Evolutionary conservation across 2,329 filamentous ascomycete species (phyloP).

Genomic region (Tolypocladium sp.): DNA sequence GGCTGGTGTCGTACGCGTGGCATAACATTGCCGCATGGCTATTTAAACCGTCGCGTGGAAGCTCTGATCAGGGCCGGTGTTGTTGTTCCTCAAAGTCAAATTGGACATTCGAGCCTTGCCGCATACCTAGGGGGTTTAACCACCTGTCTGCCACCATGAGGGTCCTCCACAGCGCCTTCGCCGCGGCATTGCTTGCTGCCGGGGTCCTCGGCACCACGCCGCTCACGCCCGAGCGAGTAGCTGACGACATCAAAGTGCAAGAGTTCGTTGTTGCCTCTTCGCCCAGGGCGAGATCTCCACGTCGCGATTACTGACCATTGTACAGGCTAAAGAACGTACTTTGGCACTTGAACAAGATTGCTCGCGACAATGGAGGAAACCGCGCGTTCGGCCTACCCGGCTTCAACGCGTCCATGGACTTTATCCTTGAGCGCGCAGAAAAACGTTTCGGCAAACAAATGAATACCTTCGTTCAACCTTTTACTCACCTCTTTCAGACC

Average conservation of each 20-base stretch:
- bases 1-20: not conserved
- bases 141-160: not conserved
- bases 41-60: not conserved
- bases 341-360: slow-evolving; percentile 45
- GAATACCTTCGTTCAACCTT: slow-evolving; percentile 35
- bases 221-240: slow-evolving; percentile 28
- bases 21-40: not conserved
- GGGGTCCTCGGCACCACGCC: slow-evolving; percentile 8
- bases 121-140: not conserved
- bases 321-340: slow-evolving; percentile 43
- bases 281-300: not conserved
- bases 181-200: not conserved
- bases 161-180: not conserved
- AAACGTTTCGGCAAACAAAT: slow-evolving; percentile 29
- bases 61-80: not conserved
- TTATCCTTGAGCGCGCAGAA: slow-evolving; percentile 37
- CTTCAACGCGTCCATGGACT: slow-evolving; percentile 50
- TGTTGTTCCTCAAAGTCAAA: not conserved
- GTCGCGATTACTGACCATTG: not conserved
- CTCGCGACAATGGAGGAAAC: slow-evolving; percentile 45
- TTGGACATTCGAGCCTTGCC: not conserved
- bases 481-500: slow-evolving; percentile 35
- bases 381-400: slow-evolving; percentile 51
- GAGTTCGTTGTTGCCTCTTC: slow-evolving; percentile 18
- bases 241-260: slow-evolving; percentile 26